Evolutionary conservation across 2,329 filamentous ascomycete genomes (phyloP), one percentile per base, ranked within the genome.

Genomic region (Colletotrichum gloeosporioides): DNA sequence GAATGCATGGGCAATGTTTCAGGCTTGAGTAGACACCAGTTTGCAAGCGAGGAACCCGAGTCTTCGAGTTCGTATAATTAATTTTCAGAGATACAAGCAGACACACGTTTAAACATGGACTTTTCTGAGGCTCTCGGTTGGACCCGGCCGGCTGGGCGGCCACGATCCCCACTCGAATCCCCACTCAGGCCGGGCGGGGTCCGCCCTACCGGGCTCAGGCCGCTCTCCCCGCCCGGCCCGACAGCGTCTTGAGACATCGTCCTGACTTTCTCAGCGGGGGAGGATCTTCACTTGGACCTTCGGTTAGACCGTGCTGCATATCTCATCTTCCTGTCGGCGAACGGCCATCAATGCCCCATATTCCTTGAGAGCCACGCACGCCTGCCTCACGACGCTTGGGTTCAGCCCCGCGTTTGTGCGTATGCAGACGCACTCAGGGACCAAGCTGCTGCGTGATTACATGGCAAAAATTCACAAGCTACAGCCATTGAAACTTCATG

Each of bases 181-280:
- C 65, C 74, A 69, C 74, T 65, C 13, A 36, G 74, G 25, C 70
- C 74, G 74, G 65, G 70, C 64, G 64, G 34, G 55, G 73, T 64
- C 70, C 70, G 55, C 31, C 63, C 55, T 34, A 73, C 62, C 73
- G 73, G 73, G 73, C 73, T 75, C 73, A 69, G 73, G 73, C 73
- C 69, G 73, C 73, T 59, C 57, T 15, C 73, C 73, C 73, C 73
- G 70, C 74, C 64, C 74, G 70, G 74, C 64, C 65, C 70, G 74
- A 76, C 70, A 73, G n/a, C 49, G 34, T 73, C 64, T 61, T 76
- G 74, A 74, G 74, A 76, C 70, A 74, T 34, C 65, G 34, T 76
- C 70, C 22, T 49, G 65, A 61, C 29, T 69, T 22, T 18, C 16
- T 27, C 25, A 12, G 55, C 44, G 44, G 44, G 18, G 27, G 25